Evolutionary conservation across 2,329 filamentous ascomycete genomes (phyloP), one percentile per base, ranked within the genome.

Genomic region (Fusarium tanahbumbuense): DNA sequence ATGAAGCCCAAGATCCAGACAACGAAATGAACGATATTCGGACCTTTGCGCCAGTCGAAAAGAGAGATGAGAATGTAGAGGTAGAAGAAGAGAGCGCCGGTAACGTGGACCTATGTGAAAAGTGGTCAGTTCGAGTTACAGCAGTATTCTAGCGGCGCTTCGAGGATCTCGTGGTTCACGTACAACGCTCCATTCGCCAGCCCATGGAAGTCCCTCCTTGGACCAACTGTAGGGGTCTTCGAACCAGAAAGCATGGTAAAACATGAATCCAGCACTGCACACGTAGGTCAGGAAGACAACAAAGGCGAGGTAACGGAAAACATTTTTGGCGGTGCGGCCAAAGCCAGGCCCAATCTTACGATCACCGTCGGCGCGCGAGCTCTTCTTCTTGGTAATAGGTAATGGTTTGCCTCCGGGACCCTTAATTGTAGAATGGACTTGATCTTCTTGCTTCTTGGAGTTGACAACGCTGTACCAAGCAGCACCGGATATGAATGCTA

Each of bases 331-430:
- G 48, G 85, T 83, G n/a, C 83, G 86, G 66, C 90, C 91, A 78
- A 93, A 89, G 72, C 89, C 85, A 28, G 77, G 84, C 20, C 79
- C 78, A 55, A 81, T 78, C 68, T 81, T 80, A 49, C 81, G 76
- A 80, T 83, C 75, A 79, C 82, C 79, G 81, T 83, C 71, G 79
- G 80, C 77, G 77, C 86, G 78, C 81, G 72, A 50, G 61, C 84
- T 81, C 78, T 83, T 83, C 61, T 83, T 88, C 77, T 89, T 92
- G 64, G 85, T 87, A 52, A 84, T 78, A n/a, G 93, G 94, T 56
- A 98, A 84, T 34, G 93, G 93, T 79, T 97, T 94, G 72, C 94
- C 95, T 59, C 93, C 94, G 2, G 94, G 94, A n/a, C 94, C 94
- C 56, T 86, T 89, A 70, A 87, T 80, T 32, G 80, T 83, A 23